These are phyloP conservation scores for Alternaria burnsii DNA, from an alignment of 2,329 filamentous ascomycete species.

Conservation along the genomic window DNA sequence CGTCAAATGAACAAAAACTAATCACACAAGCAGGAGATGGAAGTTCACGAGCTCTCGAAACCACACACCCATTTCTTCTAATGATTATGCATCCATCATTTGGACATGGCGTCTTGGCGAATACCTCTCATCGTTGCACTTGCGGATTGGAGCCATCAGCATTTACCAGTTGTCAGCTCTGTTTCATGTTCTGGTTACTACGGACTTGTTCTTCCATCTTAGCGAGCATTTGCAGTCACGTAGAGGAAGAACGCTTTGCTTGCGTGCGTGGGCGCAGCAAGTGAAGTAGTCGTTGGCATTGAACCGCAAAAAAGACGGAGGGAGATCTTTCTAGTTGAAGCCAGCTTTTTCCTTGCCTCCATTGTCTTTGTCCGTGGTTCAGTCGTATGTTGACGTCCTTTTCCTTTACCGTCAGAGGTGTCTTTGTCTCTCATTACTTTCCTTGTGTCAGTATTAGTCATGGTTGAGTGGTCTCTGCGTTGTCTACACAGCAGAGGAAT, in stretches of 20 bases:
- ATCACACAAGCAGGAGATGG: slow-evolving; percentile 83
- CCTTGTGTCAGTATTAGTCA: slow-evolving; percentile 32
- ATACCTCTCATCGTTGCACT: slow-evolving; percentile 45
- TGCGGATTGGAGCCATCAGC: slow-evolving; percentile 50
- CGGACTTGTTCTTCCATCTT: slow-evolving; percentile 52
- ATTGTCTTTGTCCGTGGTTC: slow-evolving; percentile 37
- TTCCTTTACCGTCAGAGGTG: slow-evolving; percentile 33
- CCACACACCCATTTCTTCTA: slow-evolving; percentile 99
- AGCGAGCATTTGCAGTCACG: slow-evolving; percentile 52
- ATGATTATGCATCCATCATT: slow-evolving; percentile 58
- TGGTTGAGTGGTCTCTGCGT: slow-evolving; percentile 17
- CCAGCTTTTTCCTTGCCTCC: slow-evolving; percentile 40
- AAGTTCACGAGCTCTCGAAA: slow-evolving; percentile 98
- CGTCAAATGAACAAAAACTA: slow-evolving; percentile 44
- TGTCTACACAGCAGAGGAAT: slow-evolving; percentile 31
- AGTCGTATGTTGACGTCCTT: slow-evolving; percentile 33
- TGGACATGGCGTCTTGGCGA: slow-evolving; percentile 55
- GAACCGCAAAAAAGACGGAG: slow-evolving; percentile 31
- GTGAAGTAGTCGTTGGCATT: slow-evolving; percentile 29
- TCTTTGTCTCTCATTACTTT: slow-evolving; percentile 28
- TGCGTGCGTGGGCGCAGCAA: slow-evolving; percentile 30
- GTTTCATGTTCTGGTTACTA: slow-evolving; percentile 54
- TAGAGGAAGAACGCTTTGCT: slow-evolving; percentile 39
- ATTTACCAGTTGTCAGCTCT: slow-evolving; percentile 53
- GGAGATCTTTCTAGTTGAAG: slow-evolving; percentile 32